Percentiles rank a stretch among this genome's conserved stretches.
phyloP scores from a whole-genome alignment of 257 asterid species.

The Nicotiana tomentosiformis region DNA sequence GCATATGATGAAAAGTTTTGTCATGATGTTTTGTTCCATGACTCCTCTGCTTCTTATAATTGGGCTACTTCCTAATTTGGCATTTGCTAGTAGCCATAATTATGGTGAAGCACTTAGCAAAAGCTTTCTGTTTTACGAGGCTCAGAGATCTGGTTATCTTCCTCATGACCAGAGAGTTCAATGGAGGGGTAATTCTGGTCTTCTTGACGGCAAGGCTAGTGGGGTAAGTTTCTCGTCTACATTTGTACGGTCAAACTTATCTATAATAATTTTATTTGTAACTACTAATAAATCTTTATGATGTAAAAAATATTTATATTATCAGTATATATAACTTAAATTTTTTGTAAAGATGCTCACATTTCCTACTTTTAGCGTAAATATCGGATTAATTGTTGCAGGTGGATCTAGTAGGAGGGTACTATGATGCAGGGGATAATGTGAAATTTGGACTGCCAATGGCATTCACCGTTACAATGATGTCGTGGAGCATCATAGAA shows the following conservation, averaged over 20 bases:
- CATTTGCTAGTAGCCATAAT: slow-evolving; percentile 58
- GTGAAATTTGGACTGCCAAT: slow-evolving; percentile 94
- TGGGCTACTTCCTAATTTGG: slow-evolving; percentile 28
- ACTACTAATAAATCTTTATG: no score
- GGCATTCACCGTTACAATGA: slow-evolving; percentile 94
- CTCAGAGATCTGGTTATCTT: slow-evolving; percentile 95
- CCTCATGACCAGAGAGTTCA: slow-evolving; percentile 70
- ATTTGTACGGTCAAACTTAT: neutral
- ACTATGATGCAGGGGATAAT: slow-evolving; percentile 98
- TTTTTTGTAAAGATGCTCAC: no score
- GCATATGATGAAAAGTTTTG: slow-evolving; percentile 35
- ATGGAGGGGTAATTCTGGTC: slow-evolving; percentile 97
- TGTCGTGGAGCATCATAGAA: slow-evolving; percentile 92
- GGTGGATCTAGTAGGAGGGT: slow-evolving; percentile 98
- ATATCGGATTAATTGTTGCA: slow-evolving; percentile 9
- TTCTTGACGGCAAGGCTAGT: slow-evolving; percentile 64
- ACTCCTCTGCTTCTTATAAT: slow-evolving; percentile 41
- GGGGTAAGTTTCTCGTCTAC: slow-evolving; percentile 42
- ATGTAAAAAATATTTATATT: no score
- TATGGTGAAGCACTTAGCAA: slow-evolving; percentile 78
- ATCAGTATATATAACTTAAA: no score
- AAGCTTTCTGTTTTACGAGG: slow-evolving; percentile 89
- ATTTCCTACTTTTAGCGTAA: no score
- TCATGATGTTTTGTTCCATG: slow-evolving; percentile 4
- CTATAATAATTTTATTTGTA: neutral